Evolutionary conservation across 441 rosid genomes (phyloP), one percentile per base, ranked within the genome.

Genomic region (Gossypium davidsonii): DNA sequence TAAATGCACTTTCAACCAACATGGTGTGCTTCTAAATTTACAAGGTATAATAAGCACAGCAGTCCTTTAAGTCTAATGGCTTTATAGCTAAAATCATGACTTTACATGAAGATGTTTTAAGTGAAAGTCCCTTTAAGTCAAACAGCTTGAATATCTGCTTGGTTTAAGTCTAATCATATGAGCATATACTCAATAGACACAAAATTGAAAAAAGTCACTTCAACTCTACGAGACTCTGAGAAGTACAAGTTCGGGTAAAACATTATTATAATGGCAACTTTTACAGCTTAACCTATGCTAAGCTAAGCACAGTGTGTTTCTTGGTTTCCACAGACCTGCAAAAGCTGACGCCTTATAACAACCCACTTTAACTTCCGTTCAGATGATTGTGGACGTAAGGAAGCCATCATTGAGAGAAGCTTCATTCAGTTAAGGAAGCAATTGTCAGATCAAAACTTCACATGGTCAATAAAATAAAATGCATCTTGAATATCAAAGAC

Each of bases 401-500:
- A 85, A 68, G 89, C 92, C 97, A 92, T 88, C 87, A 92, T 73
- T 7, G 97, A 90, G 63, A 94, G 96, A 87, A 92, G 94, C 99
- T 94, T 81, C 86, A 86, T 72, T 70, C 53, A 53, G 69, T 71
- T 73, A 76, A 74, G 52, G 62, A 80, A 62, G 20, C 53, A 74
- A 65, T 49, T 70, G 80, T 87, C 62, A 82, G 74, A 46, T 57
- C 71, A 73, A 63, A 74, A 65, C 70, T 67, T 55, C 28, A 67
- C 56, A 61, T 28, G 56, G 20, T 56, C 37, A 79, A 64, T 69
- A 61, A 77, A 57, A 57, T 23, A 57, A 57, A 58, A 39, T 5
- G 31, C 17, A 44, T 18, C 52, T n/a, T 49, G 51, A 71, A 74
- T 44, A 81, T 59, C 72, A 73, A 20, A 42, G 37, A 70, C 66